Percentiles rank a stretch among this genome's conserved stretches.
phyloP scores from a whole-genome alignment of 2,329 filamentous ascomycete genomes.

The Ceratocystis alfenasii region DNA sequence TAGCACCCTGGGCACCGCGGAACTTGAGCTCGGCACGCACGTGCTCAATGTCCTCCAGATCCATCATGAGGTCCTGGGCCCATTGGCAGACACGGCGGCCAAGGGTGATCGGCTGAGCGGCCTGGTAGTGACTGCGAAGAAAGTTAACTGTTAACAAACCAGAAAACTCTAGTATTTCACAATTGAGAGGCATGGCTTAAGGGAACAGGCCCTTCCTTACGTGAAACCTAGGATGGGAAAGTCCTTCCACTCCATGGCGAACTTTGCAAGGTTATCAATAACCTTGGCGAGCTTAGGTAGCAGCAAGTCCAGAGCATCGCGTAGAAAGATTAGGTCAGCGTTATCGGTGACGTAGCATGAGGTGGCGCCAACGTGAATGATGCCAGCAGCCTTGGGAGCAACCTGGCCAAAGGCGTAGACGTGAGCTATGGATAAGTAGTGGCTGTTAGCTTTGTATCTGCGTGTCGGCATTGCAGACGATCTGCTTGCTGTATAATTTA shows the following conservation, averaged over 20 bases:
- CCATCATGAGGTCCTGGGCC: slow-evolving; percentile 47
- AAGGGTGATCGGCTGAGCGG: slow-evolving; percentile 42
- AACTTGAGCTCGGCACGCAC: slow-evolving; percentile 59
- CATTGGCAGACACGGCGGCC: slow-evolving; percentile 60
- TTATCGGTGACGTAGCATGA: slow-evolving; percentile 58
- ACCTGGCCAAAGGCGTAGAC: slow-evolving; percentile 63
- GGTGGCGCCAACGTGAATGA: slow-evolving; percentile 67
- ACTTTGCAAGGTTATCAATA: slow-evolving; percentile 59
- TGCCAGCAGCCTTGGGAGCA: slow-evolving; percentile 65
- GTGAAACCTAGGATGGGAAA: slow-evolving; percentile 23
- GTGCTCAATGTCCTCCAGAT: slow-evolving; percentile 60
- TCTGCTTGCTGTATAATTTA: slow-evolving; percentile 7
- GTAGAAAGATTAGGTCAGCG: slow-evolving; percentile 59
- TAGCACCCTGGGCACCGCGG: slow-evolving; percentile 53
- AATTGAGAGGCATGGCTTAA: background rate
- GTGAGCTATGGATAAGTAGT: slow-evolving; percentile 31
- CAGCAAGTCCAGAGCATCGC: slow-evolving; percentile 56
- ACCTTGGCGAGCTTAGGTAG: slow-evolving; percentile 67
- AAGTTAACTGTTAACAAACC: background rate
- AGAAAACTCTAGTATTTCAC: background rate
- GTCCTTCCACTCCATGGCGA: slow-evolving; percentile 61
- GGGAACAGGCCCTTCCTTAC: slow-evolving; percentile 1
- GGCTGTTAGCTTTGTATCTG: slow-evolving; percentile 47
- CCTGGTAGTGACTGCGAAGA: slow-evolving; percentile 56
- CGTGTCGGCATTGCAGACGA: slow-evolving; percentile 21